Percentiles rank a stretch among this genome's conserved stretches.
Evolutionary conservation across 345 rosid species (phyloP).

Genomic region (Ailanthus altissimus): DNA sequence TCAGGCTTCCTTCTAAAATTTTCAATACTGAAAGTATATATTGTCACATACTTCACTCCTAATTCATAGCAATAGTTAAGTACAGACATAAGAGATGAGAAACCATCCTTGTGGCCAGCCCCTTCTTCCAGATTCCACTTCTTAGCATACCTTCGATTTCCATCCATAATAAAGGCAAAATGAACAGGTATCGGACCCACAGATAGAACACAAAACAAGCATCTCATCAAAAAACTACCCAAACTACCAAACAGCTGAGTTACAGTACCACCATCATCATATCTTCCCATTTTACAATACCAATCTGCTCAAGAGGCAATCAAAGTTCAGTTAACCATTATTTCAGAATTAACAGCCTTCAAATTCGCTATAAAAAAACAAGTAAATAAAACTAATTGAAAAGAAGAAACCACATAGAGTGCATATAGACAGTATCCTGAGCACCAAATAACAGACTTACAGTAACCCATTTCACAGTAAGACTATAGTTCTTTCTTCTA

Average conservation of each 20-base stretch:
- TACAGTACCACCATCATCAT: conserved; percentile 19
- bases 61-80: conserved; percentile 74
- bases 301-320: conserved; percentile 20
- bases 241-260: conserved; percentile 27
- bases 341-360: not conserved
- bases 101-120: conserved; percentile 71
- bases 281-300: conserved; percentile 18
- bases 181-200: conserved; percentile 64
- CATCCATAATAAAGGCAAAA: conserved; percentile 73
- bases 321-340: not conserved
- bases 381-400: not conserved
- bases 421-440: not conserved
- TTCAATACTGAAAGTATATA: conserved; percentile 85
- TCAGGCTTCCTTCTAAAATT: conserved; percentile 70
- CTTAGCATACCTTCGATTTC: conserved; percentile 55
- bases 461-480: not conserved
- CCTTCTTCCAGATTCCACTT: conserved; percentile 44
- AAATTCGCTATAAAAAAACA: not conserved
- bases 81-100: conserved; percentile 45
- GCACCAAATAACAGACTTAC: no score
- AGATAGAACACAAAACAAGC: conserved; percentile 48
- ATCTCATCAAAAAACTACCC: conserved; percentile 40
- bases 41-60: conserved; percentile 65
- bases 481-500: not conserved
- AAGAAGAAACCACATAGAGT: no score